Evolutionary conservation across 2,329 filamentous ascomycete species (phyloP), one percentile per base, ranked within the genome.

Genomic region (Fusarium redolens): DNA sequence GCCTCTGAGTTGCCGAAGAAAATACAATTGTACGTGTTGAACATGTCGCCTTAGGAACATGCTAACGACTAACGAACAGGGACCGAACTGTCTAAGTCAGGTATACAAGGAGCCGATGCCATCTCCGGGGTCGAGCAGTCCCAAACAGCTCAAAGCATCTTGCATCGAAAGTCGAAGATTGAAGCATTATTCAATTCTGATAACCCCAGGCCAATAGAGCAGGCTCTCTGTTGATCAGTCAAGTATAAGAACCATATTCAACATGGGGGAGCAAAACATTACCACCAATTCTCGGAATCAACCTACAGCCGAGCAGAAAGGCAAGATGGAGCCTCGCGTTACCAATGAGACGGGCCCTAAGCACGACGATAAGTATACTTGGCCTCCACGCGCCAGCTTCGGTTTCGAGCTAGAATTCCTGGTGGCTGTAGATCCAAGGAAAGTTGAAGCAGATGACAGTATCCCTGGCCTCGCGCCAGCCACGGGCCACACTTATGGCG

Each of bases 351-450:
- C 40, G 38, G 33, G 43, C 30, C 15, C 30, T 14, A 41, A 37
- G 25, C 58, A 45, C n/a, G 18, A 63, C 47, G 58, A 74, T 37
- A 40, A 52, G 9, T 54, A 68, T 33, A 75, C 66, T 18, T 64
- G 68, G 8, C 72, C 70, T 33, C 70, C 68, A 14, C 65, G 64
- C 14, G 43, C 71, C 14, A 72, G 72, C 48, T 78, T 74, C 35
- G 75, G 76, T 4, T 67, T 73, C 20, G 74, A 74, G 58, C 33
- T 73, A 25, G 76, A 71, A 41, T 77, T 71, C 25, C 47, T 75
- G n/a, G 52, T 58, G 71, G 55, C 64, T 15, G 31, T 22, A 13
- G 4, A 30, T 15, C 31, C 44, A 18, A 20, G 15, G 7, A 22
- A 22, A 22, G 35, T 30, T 31, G 45, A 65, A 20, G 31, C 38